Conservation (phyloP, 1,284 basidiomycete species). For the Leccinum pallidistipes region DNA sequence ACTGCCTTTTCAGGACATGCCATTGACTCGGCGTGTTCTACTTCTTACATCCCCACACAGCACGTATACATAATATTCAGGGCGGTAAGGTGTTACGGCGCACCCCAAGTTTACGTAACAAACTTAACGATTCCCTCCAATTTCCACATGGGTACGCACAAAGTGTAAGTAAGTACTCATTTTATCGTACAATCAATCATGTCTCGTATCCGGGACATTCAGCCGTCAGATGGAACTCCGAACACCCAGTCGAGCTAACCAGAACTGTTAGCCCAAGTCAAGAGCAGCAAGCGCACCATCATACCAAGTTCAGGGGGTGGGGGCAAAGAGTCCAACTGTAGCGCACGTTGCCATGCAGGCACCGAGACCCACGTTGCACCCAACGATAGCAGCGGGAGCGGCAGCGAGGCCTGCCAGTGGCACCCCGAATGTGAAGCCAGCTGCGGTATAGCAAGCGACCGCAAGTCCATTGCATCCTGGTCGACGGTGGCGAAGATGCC, state of each 20-base stretch:
- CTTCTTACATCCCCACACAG: conserved; percentile 50
- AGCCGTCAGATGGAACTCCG: no score
- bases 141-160: neutral
- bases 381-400: conserved; percentile 47
- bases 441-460: conserved; percentile 54
- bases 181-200: no score
- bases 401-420: conserved; percentile 32
- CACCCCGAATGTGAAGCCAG: conserved; percentile 51
- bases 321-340: conserved; percentile 36
- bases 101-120: no score
- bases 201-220: no score
- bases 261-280: no score
- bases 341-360: conserved; percentile 45
- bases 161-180: no score
- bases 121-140: neutral
- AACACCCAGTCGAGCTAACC: no score
- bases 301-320: conserved; percentile 21
- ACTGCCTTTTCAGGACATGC: conserved; percentile 60
- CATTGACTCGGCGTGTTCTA: conserved; percentile 41
- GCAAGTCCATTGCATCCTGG: conserved; percentile 54
- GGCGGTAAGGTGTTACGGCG: no score
- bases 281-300: neutral
- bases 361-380: conserved; percentile 52
- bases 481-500: neutral
- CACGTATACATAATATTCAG: conserved; percentile 33